Evolutionary conservation across 2,329 filamentous ascomycete genomes (phyloP).

Genomic region (Fusarium odoratissimum): DNA sequence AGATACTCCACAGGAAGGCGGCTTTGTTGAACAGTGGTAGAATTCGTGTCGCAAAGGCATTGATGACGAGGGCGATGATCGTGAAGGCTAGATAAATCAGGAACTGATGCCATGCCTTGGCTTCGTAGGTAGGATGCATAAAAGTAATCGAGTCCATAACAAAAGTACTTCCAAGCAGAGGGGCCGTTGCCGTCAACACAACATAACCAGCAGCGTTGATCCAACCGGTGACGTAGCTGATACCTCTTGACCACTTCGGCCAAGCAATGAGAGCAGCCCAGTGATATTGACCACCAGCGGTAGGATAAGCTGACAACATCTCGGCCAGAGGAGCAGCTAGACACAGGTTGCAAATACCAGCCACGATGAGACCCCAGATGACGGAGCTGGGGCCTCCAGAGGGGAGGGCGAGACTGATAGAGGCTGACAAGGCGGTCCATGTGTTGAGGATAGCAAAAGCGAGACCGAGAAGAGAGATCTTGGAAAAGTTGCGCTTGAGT

Average conservation of each 20-base stretch:
- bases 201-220: conserved; percentile 80
- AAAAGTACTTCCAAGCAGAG: conserved; percentile 74
- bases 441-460: conserved; percentile 63
- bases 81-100: conserved; percentile 76
- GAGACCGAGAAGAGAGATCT: conserved; percentile 60
- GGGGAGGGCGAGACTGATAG: conserved; percentile 65
- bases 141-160: conserved; percentile 74
- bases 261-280: conserved; percentile 76
- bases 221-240: conserved; percentile 80
- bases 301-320: conserved; percentile 73
- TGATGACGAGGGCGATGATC: conserved; percentile 70
- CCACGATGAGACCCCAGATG: conserved; percentile 75
- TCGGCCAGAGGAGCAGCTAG: conserved; percentile 77
- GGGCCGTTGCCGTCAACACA: conserved; percentile 74
- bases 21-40: conserved; percentile 75
- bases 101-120: conserved; percentile 77
- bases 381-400: conserved; percentile 78
- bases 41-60: conserved; percentile 67
- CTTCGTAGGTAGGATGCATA: conserved; percentile 66
- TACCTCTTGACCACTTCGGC: conserved; percentile 67
- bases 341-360: conserved; percentile 76
- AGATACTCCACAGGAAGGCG: conserved; percentile 77
- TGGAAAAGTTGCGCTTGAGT: conserved; percentile 62
- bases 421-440: conserved; percentile 62
- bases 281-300: conserved; percentile 74